Percentiles rank a stretch among this genome's conserved stretches.
These are phyloP conservation scores for Lichtheimia hyalospora DNA, from an alignment of 371 early-diverging fungal genomes.

Conservation along the genomic window DNA sequence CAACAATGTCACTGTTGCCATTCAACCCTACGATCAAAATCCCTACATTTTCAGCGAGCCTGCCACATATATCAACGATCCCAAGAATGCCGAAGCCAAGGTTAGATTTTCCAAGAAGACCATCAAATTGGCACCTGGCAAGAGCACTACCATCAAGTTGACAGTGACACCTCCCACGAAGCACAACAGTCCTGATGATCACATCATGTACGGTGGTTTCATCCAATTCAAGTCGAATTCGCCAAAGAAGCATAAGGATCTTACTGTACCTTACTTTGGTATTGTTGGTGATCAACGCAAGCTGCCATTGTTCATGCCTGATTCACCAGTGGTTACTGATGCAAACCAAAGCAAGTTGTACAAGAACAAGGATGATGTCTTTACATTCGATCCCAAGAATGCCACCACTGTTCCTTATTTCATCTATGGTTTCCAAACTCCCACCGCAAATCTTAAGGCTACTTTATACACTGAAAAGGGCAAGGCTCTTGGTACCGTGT, in stretches of 20 bases:
- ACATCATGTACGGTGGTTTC: slow-evolving; percentile 33
- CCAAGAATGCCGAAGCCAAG: slow-evolving; percentile 17
- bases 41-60: slow-evolving; percentile 16
- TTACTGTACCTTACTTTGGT: slow-evolving; percentile 54
- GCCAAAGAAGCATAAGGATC: slow-evolving; percentile 2
- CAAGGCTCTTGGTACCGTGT: slow-evolving; percentile 19
- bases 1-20: slow-evolving; percentile 36
- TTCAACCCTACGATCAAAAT: slow-evolving; percentile 33
- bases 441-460: slow-evolving; percentile 15
- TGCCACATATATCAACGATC: not conserved
- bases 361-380: slow-evolving; percentile 10
- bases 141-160: slow-evolving; percentile 35
- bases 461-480: slow-evolving; percentile 12
- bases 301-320: slow-evolving; percentile 20
- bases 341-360: not conserved
- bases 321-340: slow-evolving; percentile 9
- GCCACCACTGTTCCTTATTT: slow-evolving; percentile 13
- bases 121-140: slow-evolving; percentile 34
- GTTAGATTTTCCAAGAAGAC: slow-evolving; percentile 24
- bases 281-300: slow-evolving; percentile 44
- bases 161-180: slow-evolving; percentile 36
- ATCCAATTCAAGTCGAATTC: slow-evolving; percentile 20
- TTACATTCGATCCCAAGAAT: slow-evolving; percentile 13
- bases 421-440: slow-evolving; percentile 13
- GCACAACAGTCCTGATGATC: slow-evolving; percentile 16